Conservation (phyloP, 345 rosid species). For the Conringia planisiliqua region DNA sequence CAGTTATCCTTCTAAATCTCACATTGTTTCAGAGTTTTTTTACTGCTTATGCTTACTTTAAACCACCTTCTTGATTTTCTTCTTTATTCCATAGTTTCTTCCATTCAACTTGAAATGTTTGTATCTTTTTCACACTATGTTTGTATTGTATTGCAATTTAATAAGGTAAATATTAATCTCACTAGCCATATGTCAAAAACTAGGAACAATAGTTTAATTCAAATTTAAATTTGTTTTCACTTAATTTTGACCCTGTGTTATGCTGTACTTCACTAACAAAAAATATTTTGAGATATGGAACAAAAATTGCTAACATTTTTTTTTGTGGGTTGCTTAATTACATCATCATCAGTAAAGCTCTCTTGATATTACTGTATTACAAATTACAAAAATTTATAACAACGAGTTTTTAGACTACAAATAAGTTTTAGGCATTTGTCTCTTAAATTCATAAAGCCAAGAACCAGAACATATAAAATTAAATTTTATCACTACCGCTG, state of each 20-base stretch:
- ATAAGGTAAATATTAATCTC: background rate
- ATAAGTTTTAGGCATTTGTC: too few species aligned
- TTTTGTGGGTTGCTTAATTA: background rate
- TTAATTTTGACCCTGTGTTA: background rate
- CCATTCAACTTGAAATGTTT: background rate
- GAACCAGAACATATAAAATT: too few species aligned
- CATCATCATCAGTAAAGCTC: too few species aligned
- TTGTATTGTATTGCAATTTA: background rate
- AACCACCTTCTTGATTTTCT: conserved; percentile 38
- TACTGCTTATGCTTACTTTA: conserved; percentile 59
- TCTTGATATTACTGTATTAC: too few species aligned
- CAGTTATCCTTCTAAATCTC: conserved; percentile 55
- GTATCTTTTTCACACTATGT: background rate
- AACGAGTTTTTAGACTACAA: too few species aligned
- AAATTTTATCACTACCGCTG: too few species aligned
- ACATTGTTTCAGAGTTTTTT: conserved; percentile 74
- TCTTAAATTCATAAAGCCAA: too few species aligned
- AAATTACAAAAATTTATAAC: too few species aligned
- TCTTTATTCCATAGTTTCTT: background rate
- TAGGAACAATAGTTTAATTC: background rate
- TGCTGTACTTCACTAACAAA: background rate
- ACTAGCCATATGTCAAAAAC: background rate
- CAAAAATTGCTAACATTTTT: background rate
- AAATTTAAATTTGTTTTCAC: background rate
- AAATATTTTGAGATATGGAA: background rate